These are phyloP conservation scores for Xylariales sp. DNA, from an alignment of 2,329 filamentous ascomycete genomes.

Conservation along the genomic window DNA sequence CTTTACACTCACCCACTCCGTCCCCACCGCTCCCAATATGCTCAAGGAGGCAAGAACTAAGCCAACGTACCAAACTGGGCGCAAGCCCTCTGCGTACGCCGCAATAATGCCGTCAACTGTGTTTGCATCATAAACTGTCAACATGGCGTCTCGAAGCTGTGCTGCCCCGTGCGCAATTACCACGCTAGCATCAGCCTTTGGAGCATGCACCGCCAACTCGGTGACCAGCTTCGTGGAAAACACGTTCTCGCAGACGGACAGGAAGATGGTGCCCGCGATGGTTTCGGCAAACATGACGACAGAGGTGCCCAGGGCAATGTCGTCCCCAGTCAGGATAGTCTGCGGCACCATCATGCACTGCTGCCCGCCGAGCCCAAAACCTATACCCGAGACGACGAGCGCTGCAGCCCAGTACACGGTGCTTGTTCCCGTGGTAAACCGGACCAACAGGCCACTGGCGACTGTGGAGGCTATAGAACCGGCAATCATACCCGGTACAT, in stretches of 20 bases:
- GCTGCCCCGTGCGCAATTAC: not conserved
- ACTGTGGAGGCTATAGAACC: not conserved
- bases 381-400: not conserved
- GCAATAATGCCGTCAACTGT: not conserved
- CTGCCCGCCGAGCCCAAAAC: not conserved
- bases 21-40: not conserved
- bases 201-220: not conserved
- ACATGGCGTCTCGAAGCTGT: not conserved
- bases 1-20: not conserved
- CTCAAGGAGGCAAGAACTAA: not conserved
- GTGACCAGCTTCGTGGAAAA: too few relatives aligned
- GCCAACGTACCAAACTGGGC: not conserved
- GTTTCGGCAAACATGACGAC: conserved; percentile 11
- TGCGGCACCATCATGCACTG: not conserved
- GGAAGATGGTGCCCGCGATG: not conserved
- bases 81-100: not conserved
- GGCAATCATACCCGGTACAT: not conserved
- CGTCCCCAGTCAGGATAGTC: not conserved
- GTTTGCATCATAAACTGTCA: not conserved
- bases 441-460: not conserved
- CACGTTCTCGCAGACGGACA: not conserved
- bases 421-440: not conserved
- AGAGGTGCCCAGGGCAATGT: conserved; percentile 35
- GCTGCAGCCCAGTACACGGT: not conserved
- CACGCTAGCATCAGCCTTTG: not conserved